These are phyloP conservation scores for Colletotrichum scovillei DNA, from an alignment of 2,329 filamentous ascomycete genomes.

Conservation along the genomic window DNA sequence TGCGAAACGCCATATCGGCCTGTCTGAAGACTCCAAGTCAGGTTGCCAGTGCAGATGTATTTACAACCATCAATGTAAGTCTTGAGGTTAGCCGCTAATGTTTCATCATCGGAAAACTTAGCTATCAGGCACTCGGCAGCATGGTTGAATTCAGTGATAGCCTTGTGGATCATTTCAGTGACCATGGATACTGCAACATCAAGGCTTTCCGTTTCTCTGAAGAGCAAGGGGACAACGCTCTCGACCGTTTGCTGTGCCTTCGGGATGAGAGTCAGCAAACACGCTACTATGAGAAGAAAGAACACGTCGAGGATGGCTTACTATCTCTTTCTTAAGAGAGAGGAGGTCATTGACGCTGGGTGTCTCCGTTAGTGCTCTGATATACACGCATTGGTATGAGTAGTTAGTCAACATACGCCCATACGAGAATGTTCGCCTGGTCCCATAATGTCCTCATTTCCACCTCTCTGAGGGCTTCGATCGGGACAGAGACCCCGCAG, in stretches of 20 bases:
- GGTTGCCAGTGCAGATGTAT: neutral
- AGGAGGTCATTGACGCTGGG: neutral
- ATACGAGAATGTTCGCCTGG: neutral
- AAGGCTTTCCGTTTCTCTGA: neutral
- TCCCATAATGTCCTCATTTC: neutral
- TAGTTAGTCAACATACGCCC: neutral
- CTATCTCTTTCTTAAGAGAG: constrained; percentile 1
- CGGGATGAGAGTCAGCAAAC: neutral
- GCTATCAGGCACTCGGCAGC: neutral
- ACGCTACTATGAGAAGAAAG: neutral
- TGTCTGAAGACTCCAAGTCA: neutral
- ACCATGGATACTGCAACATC: neutral
- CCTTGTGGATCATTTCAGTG: constrained; percentile 1
- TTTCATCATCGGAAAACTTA: neutral
- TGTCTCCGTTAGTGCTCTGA: neutral
- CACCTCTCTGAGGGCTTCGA: neutral
- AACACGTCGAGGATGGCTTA: neutral
- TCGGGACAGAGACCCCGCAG: neutral
- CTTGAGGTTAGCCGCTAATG: neutral
- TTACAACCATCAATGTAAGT: neutral
- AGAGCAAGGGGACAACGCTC: neutral
- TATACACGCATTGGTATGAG: neutral
- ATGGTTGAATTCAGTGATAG: neutral
- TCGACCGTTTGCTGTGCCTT: neutral
- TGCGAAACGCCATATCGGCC: neutral